Base-by-base conservation (phyloP, 441 rosid genomes). In the Omphalea diandra region DNA sequence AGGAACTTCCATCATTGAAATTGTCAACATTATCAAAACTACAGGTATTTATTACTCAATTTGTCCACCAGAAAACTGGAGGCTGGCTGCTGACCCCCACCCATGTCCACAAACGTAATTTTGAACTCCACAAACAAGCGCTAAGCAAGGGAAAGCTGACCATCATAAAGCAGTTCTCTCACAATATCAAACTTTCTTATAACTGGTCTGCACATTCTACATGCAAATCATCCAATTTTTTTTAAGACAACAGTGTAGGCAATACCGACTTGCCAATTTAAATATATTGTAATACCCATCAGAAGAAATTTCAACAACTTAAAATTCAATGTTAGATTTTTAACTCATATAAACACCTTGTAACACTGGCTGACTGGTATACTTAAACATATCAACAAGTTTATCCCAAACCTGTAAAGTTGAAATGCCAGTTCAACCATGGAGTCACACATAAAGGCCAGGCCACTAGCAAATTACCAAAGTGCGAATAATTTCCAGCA, bases 391-490 rank as follows among this genome's bases (percentile, higher is more conserved):
- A 74, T 66, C 61, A 65, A 73, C 75, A n/a, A 27, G 32, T 69
- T 61, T 35, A 50, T 47, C 35, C 41, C 54, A 32, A 68, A 43
- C 38, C 64, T 20, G 52, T 24, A 18, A 64, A 15, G 62, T 55
- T 18, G 27, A 44, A 66, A 60, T 12, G 58, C 29, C 49, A 58
- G 62, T 71, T 74, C 73, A 58, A 47, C 73, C 76, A 77, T n/a
- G 54, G 35, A 67, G 75, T 61, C 71, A 68, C 62, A 61, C 47
- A 65, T 31, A 31, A 7, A n/a, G n/a, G n/a, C n/a, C n/a, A 32
- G 71, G 69, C 65, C 77, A 54, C 50, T 15, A n/a, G 53, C 57
- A 31, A 26, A 60, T 68, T 76, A 75, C 78, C 77, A n/a, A 76
- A 76, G 71, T 66, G 64, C 68, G 35, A 50, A 70, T 40, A 54